A percentile compares a stretch with the other conserved stretches of the same genome.
Evolutionary conservation across 106 monocot genomes (phyloP).

Genomic region (Gastrodia elata): DNA sequence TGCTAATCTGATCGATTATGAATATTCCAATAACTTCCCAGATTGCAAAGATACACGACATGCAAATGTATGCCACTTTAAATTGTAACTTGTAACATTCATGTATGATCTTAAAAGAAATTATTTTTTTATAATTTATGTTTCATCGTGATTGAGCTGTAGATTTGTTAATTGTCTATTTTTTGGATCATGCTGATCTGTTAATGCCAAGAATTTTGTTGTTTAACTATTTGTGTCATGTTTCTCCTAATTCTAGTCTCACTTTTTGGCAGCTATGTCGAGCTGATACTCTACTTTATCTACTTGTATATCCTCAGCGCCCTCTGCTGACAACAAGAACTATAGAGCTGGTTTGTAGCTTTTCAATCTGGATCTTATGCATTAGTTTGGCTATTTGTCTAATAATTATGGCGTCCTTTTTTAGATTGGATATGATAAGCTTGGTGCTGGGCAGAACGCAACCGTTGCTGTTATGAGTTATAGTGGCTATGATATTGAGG

Average conservation of each 20-base stretch:
- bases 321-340: conserved; percentile 90
- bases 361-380: background rate
- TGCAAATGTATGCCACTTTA: too few relatives aligned
- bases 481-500: conserved; percentile 98
- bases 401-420: conserved; percentile 1
- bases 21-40: too few relatives aligned
- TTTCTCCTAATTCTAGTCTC: background rate
- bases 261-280: conserved; percentile 38
- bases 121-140: too few relatives aligned
- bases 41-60: too few relatives aligned
- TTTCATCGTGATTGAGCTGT: too few relatives aligned
- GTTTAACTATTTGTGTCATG: background rate
- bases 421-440: conserved; percentile 90
- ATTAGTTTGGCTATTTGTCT: background rate
- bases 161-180: background rate
- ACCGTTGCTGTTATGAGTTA: conserved; percentile 99
- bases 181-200: background rate
- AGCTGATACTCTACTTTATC: conserved; percentile 69
- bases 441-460: conserved; percentile 98
- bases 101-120: too few relatives aligned
- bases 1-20: too few relatives aligned
- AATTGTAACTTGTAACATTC: too few relatives aligned
- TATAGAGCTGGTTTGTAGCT: conserved; percentile 77
- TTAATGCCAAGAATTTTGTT: background rate
- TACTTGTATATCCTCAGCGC: conserved; percentile 87